Evolutionary conservation across 2,329 filamentous ascomycete genomes (phyloP).

Genomic region (Monosporascus sp.): DNA sequence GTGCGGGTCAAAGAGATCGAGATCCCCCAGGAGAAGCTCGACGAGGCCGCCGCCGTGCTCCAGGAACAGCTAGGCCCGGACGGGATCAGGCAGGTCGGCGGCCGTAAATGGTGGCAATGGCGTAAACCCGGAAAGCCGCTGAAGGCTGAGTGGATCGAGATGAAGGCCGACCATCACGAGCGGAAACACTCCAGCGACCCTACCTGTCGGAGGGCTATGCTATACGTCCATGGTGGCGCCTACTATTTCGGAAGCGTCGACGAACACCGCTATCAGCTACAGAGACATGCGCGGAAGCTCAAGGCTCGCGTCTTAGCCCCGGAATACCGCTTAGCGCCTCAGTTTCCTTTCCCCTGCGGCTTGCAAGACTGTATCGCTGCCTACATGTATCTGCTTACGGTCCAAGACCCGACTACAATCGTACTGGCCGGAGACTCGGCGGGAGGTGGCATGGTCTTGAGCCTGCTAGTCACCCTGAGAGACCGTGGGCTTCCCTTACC

Average conservation of each 20-base stretch:
- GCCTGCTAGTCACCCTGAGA: constrained; percentile 71
- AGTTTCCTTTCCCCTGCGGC: constrained; percentile 93
- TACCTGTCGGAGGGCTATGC: constrained; percentile 67
- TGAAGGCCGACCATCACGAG: constrained; percentile 74
- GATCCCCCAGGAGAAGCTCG: constrained; percentile 60
- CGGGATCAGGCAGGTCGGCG: constrained; percentile 72
- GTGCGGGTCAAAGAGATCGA: constrained; percentile 68
- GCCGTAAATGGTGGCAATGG: constrained; percentile 88
- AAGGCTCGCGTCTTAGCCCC: constrained; percentile 86
- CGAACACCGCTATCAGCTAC: constrained; percentile 97
- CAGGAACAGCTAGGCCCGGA: constrained; percentile 70
- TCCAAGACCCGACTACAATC: constrained; percentile 75
- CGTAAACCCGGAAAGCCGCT: constrained; percentile 60
- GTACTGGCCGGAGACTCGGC: constrained; percentile 89
- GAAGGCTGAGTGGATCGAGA: constrained; percentile 93
- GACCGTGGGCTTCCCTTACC: constrained; percentile 81
- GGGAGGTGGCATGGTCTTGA: constrained; percentile 83
- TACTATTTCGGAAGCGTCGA: constrained; percentile 96
- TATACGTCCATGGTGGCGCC: constrained; percentile 90
- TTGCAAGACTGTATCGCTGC: constrained; percentile 84
- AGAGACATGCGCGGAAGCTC: constrained; percentile 89
- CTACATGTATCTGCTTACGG: constrained; percentile 75
- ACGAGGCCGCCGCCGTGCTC: constrained; percentile 61
- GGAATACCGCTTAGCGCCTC: constrained; percentile 80
- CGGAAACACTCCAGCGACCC: constrained; percentile 57